Evolutionary conservation across 1,139 yeast genomes (phyloP), one percentile per base, ranked within the genome.

Genomic region (Suhomyces anneliseae): DNA sequence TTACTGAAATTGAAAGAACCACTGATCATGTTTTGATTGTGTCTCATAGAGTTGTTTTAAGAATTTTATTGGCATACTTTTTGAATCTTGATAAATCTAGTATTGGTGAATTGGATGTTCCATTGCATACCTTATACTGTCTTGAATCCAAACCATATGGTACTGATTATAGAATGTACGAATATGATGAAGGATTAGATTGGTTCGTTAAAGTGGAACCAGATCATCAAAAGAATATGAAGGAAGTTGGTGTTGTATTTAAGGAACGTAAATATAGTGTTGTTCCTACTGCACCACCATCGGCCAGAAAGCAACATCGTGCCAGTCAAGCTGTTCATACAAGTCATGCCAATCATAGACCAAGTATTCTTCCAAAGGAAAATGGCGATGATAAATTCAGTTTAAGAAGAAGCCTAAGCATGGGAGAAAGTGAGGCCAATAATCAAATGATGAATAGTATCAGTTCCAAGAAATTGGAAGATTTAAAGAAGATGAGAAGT

Each of bases 121-220:
- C 98, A 4, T 72, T 92, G 50, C 97, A 92, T 62, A 87, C 96
- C 6, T 83, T 92, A 29, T 92, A 90, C 61, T 83, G 93, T 54
- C 76, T 92, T 50, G 98, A 92, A 61, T 90, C 93, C 48, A 89
- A 88, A 61, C 97, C 98, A 0, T 92, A 90, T 65, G 99, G 98
- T 6, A 95, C 95, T 3, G 93, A 89, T 51, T 92, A 96, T 87
- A 79, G 89, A 15, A 76, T 90, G 68, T 92, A 85, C 66, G 95
- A 90, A 63, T 92, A 87, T 65, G 87, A 88, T 58, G 97, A 90
- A 56, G 71, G 70, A 7, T 68, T 78, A 31, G 93, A 90, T 65
- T 84, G 90, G 86, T 92, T 92, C 67, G 79, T 74, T 46, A 81
- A 86, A 56, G 85, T 89, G 7, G 82, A 85, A 45, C 85, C 89